Evolutionary conservation across 2,329 filamentous ascomycete genomes (phyloP), one percentile per base, ranked within the genome.

Genomic region (Ophioceras dolichostomum): DNA sequence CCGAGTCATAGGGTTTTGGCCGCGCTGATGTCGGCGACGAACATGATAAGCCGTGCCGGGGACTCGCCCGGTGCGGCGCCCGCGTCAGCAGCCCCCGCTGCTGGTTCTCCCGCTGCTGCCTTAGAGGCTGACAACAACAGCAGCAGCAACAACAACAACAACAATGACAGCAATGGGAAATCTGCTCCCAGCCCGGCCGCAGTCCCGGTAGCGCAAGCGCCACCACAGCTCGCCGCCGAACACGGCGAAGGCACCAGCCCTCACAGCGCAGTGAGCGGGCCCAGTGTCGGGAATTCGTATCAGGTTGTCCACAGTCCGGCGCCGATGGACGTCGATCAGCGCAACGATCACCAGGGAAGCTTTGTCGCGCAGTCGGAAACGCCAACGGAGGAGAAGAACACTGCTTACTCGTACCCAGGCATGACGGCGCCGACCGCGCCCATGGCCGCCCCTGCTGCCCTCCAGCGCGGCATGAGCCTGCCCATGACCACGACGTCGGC

Each of bases 341-440:
- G 59, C 39, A 53, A 52, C 38, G 53, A 57, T 26, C 36, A 36
- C 7, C n/a, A 26, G n/a, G 22, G 20, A 6, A 24, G 38, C 30
- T 63, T 51, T 45, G 53, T 47, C 41, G 55, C 49, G 42, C 60
- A 61, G 40, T 59, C 61, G 13, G 59, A 66, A 32, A 62, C 61
- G 31, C 61, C 59, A 19, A 68, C 69, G 52, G 68, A 71, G 37
- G 67, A 72, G 39, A 68, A 68, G 39, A 52, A 59, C 2, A 60
- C 61, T 13, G 73, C 70, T 2, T 49, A 75, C 37, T 71, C 70
- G 2, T 76, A 75, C 43, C 70, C 71, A 1, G 68, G 69, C 3
- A 62, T 67, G 26, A 53, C 72, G 16, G 61, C 68, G 32, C 54
- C 61, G 3, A 56, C 55, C 20, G 49, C 51, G 10, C 54, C 55